Evolutionary conservation across 495 filamentous ascomycete species (phyloP).

Genomic region (Cercophora sp.): DNA sequence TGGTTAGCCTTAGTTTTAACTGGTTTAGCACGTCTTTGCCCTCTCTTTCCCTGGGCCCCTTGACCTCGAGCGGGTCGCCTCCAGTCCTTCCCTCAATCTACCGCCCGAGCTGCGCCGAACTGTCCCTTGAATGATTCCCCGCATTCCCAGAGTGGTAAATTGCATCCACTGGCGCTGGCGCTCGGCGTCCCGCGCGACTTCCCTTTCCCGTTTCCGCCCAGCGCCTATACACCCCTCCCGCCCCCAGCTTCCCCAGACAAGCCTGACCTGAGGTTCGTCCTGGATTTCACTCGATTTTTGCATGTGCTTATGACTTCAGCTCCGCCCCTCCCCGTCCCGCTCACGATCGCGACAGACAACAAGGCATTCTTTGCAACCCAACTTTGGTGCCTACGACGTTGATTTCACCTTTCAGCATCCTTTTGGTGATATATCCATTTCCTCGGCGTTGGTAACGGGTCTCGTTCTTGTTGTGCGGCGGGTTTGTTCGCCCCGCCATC

Average conservation of each 20-base stretch:
- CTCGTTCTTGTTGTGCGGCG: too few relatives aligned
- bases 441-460: too few relatives aligned
- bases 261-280: neutral
- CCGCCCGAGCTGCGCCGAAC: neutral
- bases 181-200: neutral
- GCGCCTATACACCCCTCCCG: too few relatives aligned
- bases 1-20: too few relatives aligned
- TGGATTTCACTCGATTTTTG: neutral
- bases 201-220: neutral
- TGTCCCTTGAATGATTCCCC: neutral
- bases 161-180: neutral
- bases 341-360: neutral
- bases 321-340: neutral
- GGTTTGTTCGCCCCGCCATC: too few relatives aligned
- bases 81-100: too few relatives aligned
- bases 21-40: too few relatives aligned
- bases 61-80: too few relatives aligned
- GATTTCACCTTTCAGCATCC: neutral
- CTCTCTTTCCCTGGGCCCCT: too few relatives aligned
- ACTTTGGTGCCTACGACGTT: neutral
- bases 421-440: neutral
- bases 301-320: slow-evolving; percentile 4
- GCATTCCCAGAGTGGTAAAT: slow-evolving; percentile 1
- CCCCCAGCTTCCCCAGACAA: slow-evolving; percentile 1
- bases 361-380: neutral